These are phyloP conservation scores for Reutealis trisperma DNA, from an alignment of 345 rosid genomes.

Conservation along the genomic window DNA sequence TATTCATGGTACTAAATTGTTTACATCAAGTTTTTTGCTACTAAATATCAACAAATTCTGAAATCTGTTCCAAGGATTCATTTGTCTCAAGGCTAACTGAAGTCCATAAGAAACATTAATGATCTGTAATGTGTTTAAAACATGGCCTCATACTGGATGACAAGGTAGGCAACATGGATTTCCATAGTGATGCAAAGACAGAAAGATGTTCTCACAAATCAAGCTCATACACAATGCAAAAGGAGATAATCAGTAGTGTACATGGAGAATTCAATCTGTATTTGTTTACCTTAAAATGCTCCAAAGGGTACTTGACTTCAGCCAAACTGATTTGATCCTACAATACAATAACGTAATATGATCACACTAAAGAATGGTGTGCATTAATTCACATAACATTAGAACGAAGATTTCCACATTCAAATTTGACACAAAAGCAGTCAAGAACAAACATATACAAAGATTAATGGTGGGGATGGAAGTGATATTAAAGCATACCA, in stretches of 20 bases:
- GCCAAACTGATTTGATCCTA: constrained; percentile 93
- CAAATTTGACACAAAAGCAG: neutral
- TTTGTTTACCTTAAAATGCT: constrained; percentile 72
- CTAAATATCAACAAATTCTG: neutral
- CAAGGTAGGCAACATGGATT: neutral
- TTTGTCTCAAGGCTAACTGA: neutral
- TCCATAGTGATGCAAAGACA: neutral
- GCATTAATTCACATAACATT: neutral
- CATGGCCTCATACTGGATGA: neutral
- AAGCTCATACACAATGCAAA: constrained; percentile 1
- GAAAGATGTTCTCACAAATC: neutral
- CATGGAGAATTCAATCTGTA: neutral
- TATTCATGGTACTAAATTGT: neutral
- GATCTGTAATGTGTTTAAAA: neutral
- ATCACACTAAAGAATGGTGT: neutral
- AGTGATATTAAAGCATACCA: neutral
- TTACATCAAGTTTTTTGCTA: neutral
- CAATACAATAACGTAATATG: constrained; percentile 21
- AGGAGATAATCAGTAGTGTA: neutral
- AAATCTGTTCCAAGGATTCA: neutral
- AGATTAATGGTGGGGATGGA: neutral
- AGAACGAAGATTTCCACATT: neutral
- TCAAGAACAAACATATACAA: neutral
- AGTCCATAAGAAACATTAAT: neutral
- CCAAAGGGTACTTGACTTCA: constrained; percentile 83